These are phyloP conservation scores for Ambrosia trifida DNA, from an alignment of 129 eudicot genomes.

Conservation along the genomic window DNA sequence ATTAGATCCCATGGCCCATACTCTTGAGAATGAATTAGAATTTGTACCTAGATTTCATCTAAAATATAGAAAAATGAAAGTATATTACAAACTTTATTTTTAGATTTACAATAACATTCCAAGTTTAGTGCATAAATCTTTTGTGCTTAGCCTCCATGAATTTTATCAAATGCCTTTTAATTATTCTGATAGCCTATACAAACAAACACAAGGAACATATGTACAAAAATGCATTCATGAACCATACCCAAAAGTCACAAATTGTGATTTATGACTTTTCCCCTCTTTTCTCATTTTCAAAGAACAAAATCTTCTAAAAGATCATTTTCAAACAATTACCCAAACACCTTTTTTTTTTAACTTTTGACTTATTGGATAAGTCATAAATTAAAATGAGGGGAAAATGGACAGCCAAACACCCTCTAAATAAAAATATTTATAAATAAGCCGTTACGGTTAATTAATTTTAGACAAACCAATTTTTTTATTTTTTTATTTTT, in stretches of 20 bases:
- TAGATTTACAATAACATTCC: not conserved
- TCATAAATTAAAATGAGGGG: no score
- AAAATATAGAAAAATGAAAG: not conserved
- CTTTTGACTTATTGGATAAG: no score
- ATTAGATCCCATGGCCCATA: slow-evolving; percentile 12
- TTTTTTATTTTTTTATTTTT: no score
- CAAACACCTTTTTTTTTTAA: no score
- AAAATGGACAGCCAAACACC: no score
- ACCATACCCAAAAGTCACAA: no score
- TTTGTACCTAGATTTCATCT: not conserved
- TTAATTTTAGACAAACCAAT: not conserved
- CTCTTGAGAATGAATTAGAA: not conserved
- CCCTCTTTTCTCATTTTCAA: no score
- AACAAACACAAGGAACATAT: not conserved
- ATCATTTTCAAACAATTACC: no score
- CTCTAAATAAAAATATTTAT: not conserved
- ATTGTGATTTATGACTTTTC: no score
- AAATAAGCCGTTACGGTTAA: not conserved
- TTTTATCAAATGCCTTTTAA: not conserved
- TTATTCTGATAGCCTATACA: not conserved
- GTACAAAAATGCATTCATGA: not conserved
- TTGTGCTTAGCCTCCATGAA: not conserved
- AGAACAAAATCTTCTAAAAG: no score
- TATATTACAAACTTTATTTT: not conserved
- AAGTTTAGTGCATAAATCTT: not conserved